These are phyloP conservation scores for Leccinum angustisporum DNA, from an alignment of 1,284 basidiomycete species.

Conservation along the genomic window DNA sequence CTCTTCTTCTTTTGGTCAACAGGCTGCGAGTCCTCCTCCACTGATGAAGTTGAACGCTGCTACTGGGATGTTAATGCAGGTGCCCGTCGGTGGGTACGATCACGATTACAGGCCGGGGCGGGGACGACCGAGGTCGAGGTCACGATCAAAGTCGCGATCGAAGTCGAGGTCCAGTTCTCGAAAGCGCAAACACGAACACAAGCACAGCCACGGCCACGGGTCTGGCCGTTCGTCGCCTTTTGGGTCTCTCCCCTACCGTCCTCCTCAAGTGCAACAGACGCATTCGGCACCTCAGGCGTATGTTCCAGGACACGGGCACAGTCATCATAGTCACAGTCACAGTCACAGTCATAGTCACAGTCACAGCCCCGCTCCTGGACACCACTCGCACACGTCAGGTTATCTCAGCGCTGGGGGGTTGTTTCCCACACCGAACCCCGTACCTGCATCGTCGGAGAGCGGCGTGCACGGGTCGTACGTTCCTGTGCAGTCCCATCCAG, in stretches of 20 bases:
- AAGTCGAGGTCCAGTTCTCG: neutral
- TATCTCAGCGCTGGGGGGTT: constrained; percentile 1
- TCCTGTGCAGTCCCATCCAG: constrained; percentile 6
- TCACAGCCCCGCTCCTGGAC: neutral
- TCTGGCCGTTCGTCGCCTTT: constrained; percentile 5
- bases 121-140: constrained; percentile 11
- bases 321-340: neutral
- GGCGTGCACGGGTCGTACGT: neutral
- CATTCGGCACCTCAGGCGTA: neutral
- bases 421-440: neutral
- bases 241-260: neutral
- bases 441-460: constrained; percentile 1
- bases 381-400: neutral
- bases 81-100: neutral
- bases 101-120: neutral
- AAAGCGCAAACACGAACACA: neutral
- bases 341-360: neutral
- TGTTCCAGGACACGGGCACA: neutral
- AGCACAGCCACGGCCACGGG: neutral
- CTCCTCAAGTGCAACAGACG: neutral
- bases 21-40: neutral
- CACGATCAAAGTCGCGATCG: constrained; percentile 2
- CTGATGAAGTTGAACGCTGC: neutral
- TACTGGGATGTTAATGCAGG: neutral
- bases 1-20: neutral